Percentiles rank a stretch among this genome's conserved stretches.
These are phyloP conservation scores for Russula griseocarnosa DNA, from an alignment of 768 basidiomycete species.

Conservation along the genomic window DNA sequence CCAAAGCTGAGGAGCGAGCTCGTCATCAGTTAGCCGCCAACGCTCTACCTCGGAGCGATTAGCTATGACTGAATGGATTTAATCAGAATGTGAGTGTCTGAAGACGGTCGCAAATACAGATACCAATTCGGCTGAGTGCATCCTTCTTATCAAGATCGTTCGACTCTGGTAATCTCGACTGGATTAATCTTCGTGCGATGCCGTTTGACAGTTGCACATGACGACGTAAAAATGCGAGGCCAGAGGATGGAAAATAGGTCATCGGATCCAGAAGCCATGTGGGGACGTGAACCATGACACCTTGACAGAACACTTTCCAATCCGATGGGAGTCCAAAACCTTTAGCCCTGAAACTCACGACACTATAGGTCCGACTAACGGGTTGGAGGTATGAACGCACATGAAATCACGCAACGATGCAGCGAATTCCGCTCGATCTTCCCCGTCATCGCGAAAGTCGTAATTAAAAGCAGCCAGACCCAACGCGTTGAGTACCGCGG, in stretches of 20 bases:
- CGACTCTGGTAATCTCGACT: neutral
- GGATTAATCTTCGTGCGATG: constrained; percentile 18
- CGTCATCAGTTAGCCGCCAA: constrained; percentile 18
- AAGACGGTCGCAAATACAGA: neutral
- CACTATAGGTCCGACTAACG: neutral
- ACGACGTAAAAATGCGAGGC: constrained; percentile 22
- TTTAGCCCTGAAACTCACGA: constrained; percentile 15
- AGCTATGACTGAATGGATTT: constrained; percentile 13
- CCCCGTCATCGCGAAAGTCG: constrained; percentile 20
- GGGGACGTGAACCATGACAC: constrained; percentile 19
- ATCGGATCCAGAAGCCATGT: constrained; percentile 9
- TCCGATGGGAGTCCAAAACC: constrained; percentile 23
- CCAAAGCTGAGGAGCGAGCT: constrained; percentile 21
- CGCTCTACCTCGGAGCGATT: constrained; percentile 14
- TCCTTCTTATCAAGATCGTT: constrained; percentile 6
- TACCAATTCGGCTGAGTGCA: constrained; percentile 22
- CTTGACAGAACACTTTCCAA: constrained; percentile 25
- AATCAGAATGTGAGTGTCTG: neutral
- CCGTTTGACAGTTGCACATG: constrained; percentile 15
- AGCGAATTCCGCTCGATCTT: constrained; percentile 9
- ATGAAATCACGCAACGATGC: constrained; percentile 22
- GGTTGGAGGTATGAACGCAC: neutral
- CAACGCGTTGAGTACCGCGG: constrained; percentile 20
- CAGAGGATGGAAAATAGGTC: constrained; percentile 20
- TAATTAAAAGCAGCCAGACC: constrained; percentile 22